phyloP scores from a whole-genome alignment of 75 land plant species.

The Gnetum montanum region DNA sequence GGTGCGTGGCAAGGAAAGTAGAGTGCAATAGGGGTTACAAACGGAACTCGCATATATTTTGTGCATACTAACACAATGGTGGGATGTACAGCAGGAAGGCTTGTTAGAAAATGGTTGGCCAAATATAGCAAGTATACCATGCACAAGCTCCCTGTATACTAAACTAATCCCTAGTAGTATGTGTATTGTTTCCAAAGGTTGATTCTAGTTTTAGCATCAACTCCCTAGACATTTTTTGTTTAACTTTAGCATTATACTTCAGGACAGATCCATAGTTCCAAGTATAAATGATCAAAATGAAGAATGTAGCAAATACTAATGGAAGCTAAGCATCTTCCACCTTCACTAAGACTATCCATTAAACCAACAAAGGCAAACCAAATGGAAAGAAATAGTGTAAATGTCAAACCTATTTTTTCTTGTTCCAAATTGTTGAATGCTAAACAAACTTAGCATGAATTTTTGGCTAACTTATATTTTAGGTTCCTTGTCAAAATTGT shows the following conservation, averaged over 20 bases:
- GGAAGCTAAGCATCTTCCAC: conserved; percentile 94
- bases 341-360: conserved; percentile 75
- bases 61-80: conserved; percentile 85
- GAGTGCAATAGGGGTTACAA: conserved; percentile 82
- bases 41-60: conserved; percentile 84
- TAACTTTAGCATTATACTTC: conserved; percentile 73
- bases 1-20: no score
- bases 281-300: conserved; percentile 71
- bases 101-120: conserved; percentile 71
- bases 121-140: conserved; percentile 82
- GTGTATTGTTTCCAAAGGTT: conserved; percentile 73
- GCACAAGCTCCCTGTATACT: conserved; percentile 86
- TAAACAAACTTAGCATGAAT: no score
- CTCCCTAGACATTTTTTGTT: conserved; percentile 88
- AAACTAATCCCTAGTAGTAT: conserved; percentile 84
- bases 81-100: conserved; percentile 92
- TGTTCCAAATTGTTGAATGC: no score
- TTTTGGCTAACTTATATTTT: no score
- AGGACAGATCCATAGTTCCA: conserved; percentile 97
- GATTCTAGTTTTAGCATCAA: conserved; percentile 78
- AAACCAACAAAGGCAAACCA: no score
- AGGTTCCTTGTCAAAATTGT: no score
- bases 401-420: no score
- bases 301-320: conserved; percentile 60
- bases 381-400: no score